Base-by-base conservation (phyloP, 2,329 filamentous ascomycete genomes). In the Xylariomycetidae sp. region DNA sequence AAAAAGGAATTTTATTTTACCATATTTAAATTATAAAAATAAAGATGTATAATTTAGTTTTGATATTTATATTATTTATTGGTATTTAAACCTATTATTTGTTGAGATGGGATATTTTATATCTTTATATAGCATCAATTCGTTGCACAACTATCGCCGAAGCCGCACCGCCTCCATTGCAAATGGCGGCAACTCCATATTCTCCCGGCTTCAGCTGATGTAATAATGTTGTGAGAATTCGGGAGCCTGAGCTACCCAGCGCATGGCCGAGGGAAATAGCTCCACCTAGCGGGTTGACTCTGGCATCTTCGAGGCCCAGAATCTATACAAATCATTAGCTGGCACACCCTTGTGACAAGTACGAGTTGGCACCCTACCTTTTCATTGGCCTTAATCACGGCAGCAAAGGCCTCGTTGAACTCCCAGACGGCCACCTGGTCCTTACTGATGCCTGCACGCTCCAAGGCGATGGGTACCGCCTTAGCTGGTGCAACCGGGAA, bases 361-460 rank as follows among this genome's bases (percentile, higher is more conserved):
- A n/a, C n/a, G n/a, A n/a, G n/a, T n/a, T n/a, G n/a, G n/a, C n/a
- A n/a, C 35, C 47, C 42, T 53, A 82, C 82, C 77, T 94, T 89
- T 53, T 87, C 83, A 56, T 97, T 96, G 26, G 90, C 89, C 58
- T 92, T 88, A 61, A 96, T 92, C 18, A 96, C 89, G 4, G 86
- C 87, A 17, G 92, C 90, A 57, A 98, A 98, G 0, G 92, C 92
- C 66, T 98, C 92, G 61, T 98, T 98, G 63, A 98, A 95, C 61
- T 97, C 92, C 90, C 92, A 97, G 15, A 96, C 69, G 5, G 90
- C 82, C 28, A 98, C 88, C 60, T 97, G 85, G 29, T 94, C 84
- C 63, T 89, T 88, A 45, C 79, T 87, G 47, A 98, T 89, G 9
- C 90, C 89, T 1, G 92, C 92, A 37, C 89, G 77, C 62, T 88